Conservation (phyloP, 164 flowering plant species). For the Sedum album region DNA sequence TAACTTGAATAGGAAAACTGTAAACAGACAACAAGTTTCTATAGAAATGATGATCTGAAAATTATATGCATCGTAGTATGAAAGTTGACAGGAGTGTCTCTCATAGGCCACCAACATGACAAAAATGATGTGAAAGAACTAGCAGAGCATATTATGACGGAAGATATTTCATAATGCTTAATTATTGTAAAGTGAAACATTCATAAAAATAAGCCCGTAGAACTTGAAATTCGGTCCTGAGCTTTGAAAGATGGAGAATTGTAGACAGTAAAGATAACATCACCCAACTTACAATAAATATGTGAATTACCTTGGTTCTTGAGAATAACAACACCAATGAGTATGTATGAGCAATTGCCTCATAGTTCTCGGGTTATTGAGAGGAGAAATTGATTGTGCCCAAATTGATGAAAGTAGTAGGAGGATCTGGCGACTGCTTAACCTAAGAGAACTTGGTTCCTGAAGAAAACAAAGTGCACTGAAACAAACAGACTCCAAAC, state of each 20-base stretch:
- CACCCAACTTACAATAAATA: background rate
- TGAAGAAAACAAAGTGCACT: conserved; percentile 12
- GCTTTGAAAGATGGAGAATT: background rate
- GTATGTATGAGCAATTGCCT: conserved; percentile 76
- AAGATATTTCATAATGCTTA: too few species aligned
- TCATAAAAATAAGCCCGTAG: too few species aligned
- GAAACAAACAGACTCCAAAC: background rate
- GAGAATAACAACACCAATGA: conserved; percentile 52
- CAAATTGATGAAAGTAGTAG: conserved; percentile 80
- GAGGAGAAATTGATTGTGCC: conserved; percentile 72
- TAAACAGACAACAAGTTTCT: background rate
- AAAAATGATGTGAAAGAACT: too few species aligned
- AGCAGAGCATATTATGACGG: too few species aligned
- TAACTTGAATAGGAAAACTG: background rate
- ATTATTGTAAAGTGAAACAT: too few species aligned
- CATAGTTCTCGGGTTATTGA: conserved; percentile 63
- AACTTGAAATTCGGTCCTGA: background rate
- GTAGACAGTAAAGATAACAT: background rate
- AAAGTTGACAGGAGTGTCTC: too few species aligned
- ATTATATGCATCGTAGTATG: too few species aligned
- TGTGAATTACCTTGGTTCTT: conserved; percentile 49
- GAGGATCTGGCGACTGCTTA: conserved; percentile 80
- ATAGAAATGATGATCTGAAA: too few species aligned
- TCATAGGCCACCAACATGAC: too few species aligned
- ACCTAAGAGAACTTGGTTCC: conserved; percentile 49